A percentile compares a stretch with the other conserved stretches of the same genome.
These are phyloP conservation scores for Calcarisporium arbuscula DNA, from an alignment of 2,329 filamentous ascomycete species.

Conservation along the genomic window DNA sequence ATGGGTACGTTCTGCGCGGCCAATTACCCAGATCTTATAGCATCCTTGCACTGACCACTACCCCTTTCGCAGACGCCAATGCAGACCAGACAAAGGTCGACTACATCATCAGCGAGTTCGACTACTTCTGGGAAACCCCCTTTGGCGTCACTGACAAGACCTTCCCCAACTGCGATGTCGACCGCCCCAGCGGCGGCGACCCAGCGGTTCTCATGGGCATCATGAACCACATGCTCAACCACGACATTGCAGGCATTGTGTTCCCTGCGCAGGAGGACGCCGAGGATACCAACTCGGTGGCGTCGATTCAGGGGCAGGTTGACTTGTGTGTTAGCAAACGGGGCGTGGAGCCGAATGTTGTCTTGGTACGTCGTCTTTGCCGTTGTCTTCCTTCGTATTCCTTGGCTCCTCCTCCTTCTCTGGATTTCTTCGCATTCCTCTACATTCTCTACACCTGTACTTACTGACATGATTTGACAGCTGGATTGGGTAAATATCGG, in stretches of 20 bases:
- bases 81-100: conserved; percentile 42
- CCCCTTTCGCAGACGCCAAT: conserved; percentile 49
- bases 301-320: conserved; percentile 22
- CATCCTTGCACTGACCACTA: conserved; percentile 7
- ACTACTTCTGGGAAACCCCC: conserved; percentile 65
- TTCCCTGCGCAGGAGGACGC: conserved; percentile 26
- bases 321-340: conserved; percentile 19
- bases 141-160: conserved; percentile 55
- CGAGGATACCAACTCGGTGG: conserved; percentile 27
- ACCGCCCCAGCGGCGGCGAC: conserved; percentile 47
- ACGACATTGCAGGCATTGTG: conserved; percentile 23
- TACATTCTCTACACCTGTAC: no score
- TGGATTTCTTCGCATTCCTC: no score
- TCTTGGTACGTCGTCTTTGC: conserved; percentile 25
- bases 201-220: conserved; percentile 36
- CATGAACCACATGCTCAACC: conserved; percentile 32
- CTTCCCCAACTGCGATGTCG: conserved; percentile 59
- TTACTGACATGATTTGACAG: conserved; percentile 19
- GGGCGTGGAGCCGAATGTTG: conserved; percentile 20
- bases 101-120: conserved; percentile 59
- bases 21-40: neutral
- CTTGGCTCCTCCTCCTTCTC: conserved; percentile 1
- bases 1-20: conserved; percentile 42
- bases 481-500: conserved; percentile 37
- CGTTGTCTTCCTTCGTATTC: neutral